phyloP scores from a whole-genome alignment of 805 yeast species.

The Tetrapisispora fleetii region DNA sequence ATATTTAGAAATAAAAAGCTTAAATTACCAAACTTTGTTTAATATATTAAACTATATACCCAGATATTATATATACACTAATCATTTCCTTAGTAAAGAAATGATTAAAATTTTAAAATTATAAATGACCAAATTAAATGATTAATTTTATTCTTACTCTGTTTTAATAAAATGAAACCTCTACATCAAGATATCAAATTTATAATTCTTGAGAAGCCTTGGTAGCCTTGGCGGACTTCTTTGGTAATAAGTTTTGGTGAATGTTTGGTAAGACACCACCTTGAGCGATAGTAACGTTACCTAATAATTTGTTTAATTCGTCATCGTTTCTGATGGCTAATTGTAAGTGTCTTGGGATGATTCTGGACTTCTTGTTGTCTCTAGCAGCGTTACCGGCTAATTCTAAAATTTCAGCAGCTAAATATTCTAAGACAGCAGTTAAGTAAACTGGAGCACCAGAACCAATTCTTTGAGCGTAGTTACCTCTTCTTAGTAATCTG shows the following conservation, averaged over 20 bases:
- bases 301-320: constrained; percentile 88
- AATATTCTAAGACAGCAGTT: constrained; percentile 93
- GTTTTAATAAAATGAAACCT: neutral
- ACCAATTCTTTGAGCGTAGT: constrained; percentile 98
- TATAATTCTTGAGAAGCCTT: constrained; percentile 62
- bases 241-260: constrained; percentile 84
- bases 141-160: neutral
- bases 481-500: constrained; percentile 91
- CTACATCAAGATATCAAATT: constrained; percentile 6
- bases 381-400: constrained; percentile 98
- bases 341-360: constrained; percentile 97
- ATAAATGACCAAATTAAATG: constrained; percentile 1
- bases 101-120: neutral
- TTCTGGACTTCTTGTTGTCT: constrained; percentile 98
- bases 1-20: neutral
- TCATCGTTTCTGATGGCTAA: constrained; percentile 98
- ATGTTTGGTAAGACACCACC: constrained; percentile 99
- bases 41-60: constrained; percentile 3
- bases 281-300: constrained; percentile 93
- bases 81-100: neutral
- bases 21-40: neutral
- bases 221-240: constrained; percentile 52
- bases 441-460: constrained; percentile 98
- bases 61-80: constrained; percentile 4
- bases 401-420: constrained; percentile 96